A percentile compares a stretch with the other conserved stretches of the same genome.
phyloP scores from a whole-genome alignment of 768 basidiomycete species.

The Tremella yokohamensis region DNA sequence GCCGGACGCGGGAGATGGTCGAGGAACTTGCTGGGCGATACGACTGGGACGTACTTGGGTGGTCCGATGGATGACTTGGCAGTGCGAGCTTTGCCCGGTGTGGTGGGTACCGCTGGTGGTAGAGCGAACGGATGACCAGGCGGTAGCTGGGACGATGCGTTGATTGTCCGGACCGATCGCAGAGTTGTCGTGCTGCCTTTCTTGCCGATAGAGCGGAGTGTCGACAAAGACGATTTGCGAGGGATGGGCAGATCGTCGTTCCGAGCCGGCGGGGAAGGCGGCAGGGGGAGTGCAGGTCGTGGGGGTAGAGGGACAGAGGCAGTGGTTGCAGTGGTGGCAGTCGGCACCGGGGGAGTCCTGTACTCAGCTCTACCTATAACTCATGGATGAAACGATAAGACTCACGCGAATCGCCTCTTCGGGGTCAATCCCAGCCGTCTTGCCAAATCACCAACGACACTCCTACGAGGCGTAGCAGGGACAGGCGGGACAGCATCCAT shows the following conservation, averaged over 20 bases:
- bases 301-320: not conserved
- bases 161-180: slow-evolving; percentile 18
- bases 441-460: slow-evolving; percentile 33
- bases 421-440: slow-evolving; percentile 37
- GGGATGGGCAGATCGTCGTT: slow-evolving; percentile 11
- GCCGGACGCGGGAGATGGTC: slow-evolving; percentile 25
- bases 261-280: not conserved
- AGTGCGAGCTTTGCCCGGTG: slow-evolving; percentile 17
- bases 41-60: slow-evolving; percentile 16
- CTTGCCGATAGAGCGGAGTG: slow-evolving; percentile 34
- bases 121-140: slow-evolving; percentile 16
- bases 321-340: too few relatives aligned
- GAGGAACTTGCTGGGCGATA: slow-evolving; percentile 28
- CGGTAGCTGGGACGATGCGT: slow-evolving; percentile 11
- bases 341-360: too few relatives aligned
- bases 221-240: slow-evolving; percentile 33
- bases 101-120: slow-evolving; percentile 13
- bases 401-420: slow-evolving; percentile 31
- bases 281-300: slow-evolving; percentile 1
- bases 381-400: not conserved
- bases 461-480: slow-evolving; percentile 9
- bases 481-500: slow-evolving; percentile 1
- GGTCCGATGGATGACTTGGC: slow-evolving; percentile 37
- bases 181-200: slow-evolving; percentile 38
- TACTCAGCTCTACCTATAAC: too few relatives aligned